Percentiles rank a stretch among this genome's conserved stretches.
Evolutionary conservation across 345 rosid species (phyloP).

Genomic region (Aquilaria malaccensis): DNA sequence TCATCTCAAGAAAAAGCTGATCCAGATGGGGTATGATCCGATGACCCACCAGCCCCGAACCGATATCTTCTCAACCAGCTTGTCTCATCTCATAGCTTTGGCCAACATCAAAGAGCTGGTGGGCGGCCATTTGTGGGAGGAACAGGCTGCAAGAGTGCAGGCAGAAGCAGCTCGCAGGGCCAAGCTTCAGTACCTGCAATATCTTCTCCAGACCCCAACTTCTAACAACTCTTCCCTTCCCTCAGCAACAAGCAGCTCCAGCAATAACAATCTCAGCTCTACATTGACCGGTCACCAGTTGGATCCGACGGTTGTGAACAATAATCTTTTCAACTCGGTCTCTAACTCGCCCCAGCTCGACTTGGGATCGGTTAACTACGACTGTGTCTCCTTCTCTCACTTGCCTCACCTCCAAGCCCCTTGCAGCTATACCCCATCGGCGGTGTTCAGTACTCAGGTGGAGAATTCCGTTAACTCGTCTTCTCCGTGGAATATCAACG

Average conservation of each 20-base stretch:
- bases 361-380: constrained; percentile 5
- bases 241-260: constrained; percentile 13
- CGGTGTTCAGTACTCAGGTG: constrained; percentile 16
- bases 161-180: constrained; percentile 40
- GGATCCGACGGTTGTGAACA: constrained; percentile 30
- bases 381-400: constrained; percentile 32
- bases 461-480: constrained; percentile 17
- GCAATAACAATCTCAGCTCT: background rate
- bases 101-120: constrained; percentile 49
- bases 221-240: background rate
- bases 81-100: constrained; percentile 52
- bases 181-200: constrained; percentile 43
- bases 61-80: constrained; percentile 40
- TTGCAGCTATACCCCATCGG: constrained; percentile 24
- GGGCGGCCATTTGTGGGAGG: constrained; percentile 40
- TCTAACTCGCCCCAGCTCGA: constrained; percentile 17
- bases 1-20: constrained; percentile 54
- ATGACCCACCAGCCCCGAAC: constrained; percentile 64
- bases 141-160: constrained; percentile 38
- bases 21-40: constrained; percentile 65
- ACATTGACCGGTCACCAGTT: constrained; percentile 16
- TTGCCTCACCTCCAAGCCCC: constrained; percentile 45
- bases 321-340: constrained; percentile 23
- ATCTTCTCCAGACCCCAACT: constrained; percentile 37
- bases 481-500: constrained; percentile 26